These are phyloP conservation scores for Stemphylium lycopersici DNA, from an alignment of 2,329 filamentous ascomycete genomes.

Conservation along the genomic window DNA sequence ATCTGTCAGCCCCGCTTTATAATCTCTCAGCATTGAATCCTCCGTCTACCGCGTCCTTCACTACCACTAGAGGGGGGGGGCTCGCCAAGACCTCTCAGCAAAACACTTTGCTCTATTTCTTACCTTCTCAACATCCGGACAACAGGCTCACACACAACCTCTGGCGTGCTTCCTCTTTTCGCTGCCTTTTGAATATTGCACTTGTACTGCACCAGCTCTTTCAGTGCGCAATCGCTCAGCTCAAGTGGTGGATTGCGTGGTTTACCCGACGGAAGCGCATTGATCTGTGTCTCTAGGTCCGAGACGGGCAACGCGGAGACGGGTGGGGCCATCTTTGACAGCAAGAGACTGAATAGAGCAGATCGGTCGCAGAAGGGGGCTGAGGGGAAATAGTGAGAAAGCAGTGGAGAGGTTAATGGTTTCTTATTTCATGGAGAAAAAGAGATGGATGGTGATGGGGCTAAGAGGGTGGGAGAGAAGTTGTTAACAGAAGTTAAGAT, in stretches of 20 bases:
- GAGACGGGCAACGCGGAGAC: conserved; percentile 60
- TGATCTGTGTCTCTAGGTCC: conserved; percentile 58
- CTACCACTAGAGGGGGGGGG: not conserved
- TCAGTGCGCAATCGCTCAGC: conserved; percentile 61
- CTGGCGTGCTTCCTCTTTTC: conserved; percentile 47
- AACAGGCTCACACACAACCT: conserved; percentile 62
- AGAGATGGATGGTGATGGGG: conserved; percentile 35
- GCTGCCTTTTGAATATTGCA: conserved; percentile 58
- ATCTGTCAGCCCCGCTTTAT: not conserved
- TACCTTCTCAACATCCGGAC: conserved; percentile 65
- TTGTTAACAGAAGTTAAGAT: conserved; percentile 53
- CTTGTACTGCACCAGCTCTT: conserved; percentile 67
- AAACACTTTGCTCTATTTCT: conserved; percentile 33
- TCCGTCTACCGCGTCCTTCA: conserved; percentile 8
- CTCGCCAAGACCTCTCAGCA: conserved; percentile 7
- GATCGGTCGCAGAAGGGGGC: conserved; percentile 1
- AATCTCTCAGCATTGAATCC: conserved; percentile 1
- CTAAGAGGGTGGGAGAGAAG: conserved; percentile 58
- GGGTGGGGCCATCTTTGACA: conserved; percentile 60
- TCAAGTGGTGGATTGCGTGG: conserved; percentile 60
- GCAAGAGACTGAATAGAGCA: not conserved
- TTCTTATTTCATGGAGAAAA: no score
- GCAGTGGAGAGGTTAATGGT: no score
- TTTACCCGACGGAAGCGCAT: conserved; percentile 58
- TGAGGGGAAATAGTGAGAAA: not conserved